phyloP scores from a whole-genome alignment of 176 grass and related monocot species.

The Melocanna baccifera region DNA sequence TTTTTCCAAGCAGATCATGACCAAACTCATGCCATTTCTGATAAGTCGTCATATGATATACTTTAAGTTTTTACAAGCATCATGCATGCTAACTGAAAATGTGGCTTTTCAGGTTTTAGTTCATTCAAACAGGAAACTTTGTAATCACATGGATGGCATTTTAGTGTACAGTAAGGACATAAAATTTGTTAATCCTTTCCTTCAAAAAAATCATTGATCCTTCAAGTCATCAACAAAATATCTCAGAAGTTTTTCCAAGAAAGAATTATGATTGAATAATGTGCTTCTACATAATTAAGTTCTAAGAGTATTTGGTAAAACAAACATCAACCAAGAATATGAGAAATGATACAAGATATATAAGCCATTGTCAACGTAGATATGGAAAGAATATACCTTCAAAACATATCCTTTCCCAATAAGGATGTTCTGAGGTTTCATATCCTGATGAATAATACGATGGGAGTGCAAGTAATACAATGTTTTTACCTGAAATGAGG shows the following conservation, averaged over 20 bases:
- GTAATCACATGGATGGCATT: neutral
- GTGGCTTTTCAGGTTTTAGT: neutral
- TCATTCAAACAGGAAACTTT: neutral
- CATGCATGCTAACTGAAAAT: neutral
- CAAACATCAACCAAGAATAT: neutral
- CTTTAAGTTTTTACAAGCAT: neutral
- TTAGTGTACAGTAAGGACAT: neutral
- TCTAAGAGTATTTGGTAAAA: neutral
- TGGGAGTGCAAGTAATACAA: constrained; percentile 92
- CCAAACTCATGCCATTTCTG: neutral
- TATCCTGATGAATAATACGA: constrained; percentile 89
- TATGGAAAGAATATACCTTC: constrained; percentile 54
- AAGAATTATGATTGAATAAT: neutral
- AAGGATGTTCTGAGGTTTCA: constrained; percentile 98
- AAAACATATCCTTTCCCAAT: constrained; percentile 89
- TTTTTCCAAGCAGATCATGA: neutral
- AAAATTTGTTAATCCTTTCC: too few relatives aligned
- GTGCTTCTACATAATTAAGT: neutral
- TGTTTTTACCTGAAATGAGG: constrained; percentile 71
- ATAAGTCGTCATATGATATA: neutral
- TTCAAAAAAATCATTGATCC: neutral
- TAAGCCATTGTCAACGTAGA: neutral
- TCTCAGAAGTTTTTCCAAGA: neutral
- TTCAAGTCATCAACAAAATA: constrained; percentile 1
- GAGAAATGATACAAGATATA: neutral